phyloP scores from a whole-genome alignment of 495 filamentous ascomycete species.

The Jackrogersella minutella region DNA sequence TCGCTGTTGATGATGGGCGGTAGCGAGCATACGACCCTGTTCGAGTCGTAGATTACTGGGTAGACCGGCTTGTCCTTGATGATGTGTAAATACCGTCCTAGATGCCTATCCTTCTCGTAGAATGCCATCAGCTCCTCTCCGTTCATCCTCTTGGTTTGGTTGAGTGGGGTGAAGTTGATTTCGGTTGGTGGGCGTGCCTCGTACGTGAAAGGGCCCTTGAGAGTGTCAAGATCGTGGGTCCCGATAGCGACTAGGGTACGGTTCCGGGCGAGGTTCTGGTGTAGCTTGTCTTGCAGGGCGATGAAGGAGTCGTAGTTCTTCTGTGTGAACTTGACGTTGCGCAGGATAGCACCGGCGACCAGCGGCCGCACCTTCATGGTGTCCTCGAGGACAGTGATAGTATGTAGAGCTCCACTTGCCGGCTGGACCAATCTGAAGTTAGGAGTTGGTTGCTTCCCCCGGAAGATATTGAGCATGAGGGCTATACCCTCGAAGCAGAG shows the following conservation, averaged over 20 bases:
- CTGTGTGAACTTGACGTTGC: conserved; percentile 89
- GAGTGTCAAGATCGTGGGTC: conserved; percentile 93
- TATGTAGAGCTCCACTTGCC: conserved; percentile 74
- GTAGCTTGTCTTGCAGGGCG: conserved; percentile 94
- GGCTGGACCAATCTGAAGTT: conserved; percentile 79
- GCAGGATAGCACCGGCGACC: conserved; percentile 84
- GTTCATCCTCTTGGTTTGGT: conserved; percentile 87
- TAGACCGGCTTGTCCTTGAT: conserved; percentile 93
- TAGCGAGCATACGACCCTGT: conserved; percentile 86
- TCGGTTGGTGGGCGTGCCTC: conserved; percentile 91
- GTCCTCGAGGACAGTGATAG: conserved; percentile 79
- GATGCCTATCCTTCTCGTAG: conserved; percentile 79
- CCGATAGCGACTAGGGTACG: conserved; percentile 94
- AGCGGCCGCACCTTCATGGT: conserved; percentile 84
- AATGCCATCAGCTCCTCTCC: conserved; percentile 91
- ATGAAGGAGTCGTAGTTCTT: conserved; percentile 97
- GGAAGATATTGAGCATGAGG: conserved; percentile 95
- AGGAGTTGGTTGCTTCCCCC: conserved; percentile 73
- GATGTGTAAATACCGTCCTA: conserved; percentile 82
- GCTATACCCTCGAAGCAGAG: conserved; percentile 98
- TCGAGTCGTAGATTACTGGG: conserved; percentile 93
- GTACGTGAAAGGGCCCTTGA: conserved; percentile 95
- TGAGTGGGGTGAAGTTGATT: conserved; percentile 89
- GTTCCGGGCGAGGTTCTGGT: conserved; percentile 93
- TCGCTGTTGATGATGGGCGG: conserved; percentile 98